Evolutionary conservation across 805 yeast species (phyloP), one percentile per base, ranked within the genome.

Genomic region (Blastobotrys terrestris): DNA sequence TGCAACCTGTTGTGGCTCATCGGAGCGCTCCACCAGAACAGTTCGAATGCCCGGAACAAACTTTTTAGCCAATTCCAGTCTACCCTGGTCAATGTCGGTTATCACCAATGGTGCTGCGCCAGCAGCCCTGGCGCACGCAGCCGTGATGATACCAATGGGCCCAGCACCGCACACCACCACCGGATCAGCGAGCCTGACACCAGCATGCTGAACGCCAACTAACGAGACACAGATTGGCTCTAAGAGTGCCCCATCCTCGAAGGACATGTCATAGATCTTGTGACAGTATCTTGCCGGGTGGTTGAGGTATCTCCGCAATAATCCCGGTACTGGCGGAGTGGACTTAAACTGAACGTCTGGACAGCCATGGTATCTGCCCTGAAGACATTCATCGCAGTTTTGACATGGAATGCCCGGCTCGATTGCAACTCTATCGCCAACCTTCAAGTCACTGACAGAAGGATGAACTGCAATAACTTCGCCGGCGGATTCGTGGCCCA

Each of bases 401-500:
- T 63, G 60, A 65, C 84, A 81, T 22, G 81, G 77, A 45, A 73
- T 66, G 52, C 79, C 82, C 6, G 85, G 85, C 65, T 81, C 71
- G 14, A 67, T 51, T 39, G 70, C 67, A 11, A 67, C 70, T 16
- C 69, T 58, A 49, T 77, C 77, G 26, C 82, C 87, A 35, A 72
- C 72, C 51, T 75, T 70, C 50, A 73, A 69, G 39, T 70, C 65
- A 6, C 65, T 64, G 8, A 80, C 85, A 8, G 71, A 72, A 14
- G 70, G 63, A 35, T 83, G 84, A 22, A 78, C 72, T 42, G 72
- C 77, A 16, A 76, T 58, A 22, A 81, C 73, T 45, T 72, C 73
- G 45, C 72, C 74, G 2, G 87, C 84, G 41, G 79, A 77, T 52
- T 79, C 77, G 63, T 85, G 77, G 66, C 87, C 79, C n/a, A 79